A percentile compares a stretch with the other conserved stretches of the same genome.
Conservation (phyloP, 768 basidiomycete genomes). For the Cystobasidium ongulense region DNA sequence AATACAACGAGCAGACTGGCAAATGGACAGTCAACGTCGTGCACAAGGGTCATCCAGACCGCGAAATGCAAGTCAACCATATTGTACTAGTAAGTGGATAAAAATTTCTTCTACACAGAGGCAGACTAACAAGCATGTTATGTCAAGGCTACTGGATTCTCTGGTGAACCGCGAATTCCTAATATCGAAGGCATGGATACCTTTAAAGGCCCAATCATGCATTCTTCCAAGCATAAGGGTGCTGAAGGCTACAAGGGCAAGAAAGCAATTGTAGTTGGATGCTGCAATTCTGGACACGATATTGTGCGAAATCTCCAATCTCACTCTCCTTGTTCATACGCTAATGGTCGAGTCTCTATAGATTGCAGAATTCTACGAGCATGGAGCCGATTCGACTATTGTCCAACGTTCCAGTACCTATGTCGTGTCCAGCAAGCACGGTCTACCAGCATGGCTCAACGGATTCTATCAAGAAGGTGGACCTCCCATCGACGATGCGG, state of each 20-base stretch:
- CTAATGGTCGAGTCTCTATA: neutral
- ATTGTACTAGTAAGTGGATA: slow-evolving; percentile 11
- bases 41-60: slow-evolving; percentile 27
- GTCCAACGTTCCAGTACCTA: slow-evolving; percentile 57
- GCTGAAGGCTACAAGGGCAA: slow-evolving; percentile 58
- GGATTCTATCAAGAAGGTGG: slow-evolving; percentile 51
- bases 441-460: slow-evolving; percentile 34
- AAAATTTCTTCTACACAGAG: neutral
- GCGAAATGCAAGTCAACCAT: slow-evolving; percentile 36
- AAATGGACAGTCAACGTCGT: slow-evolving; percentile 34
- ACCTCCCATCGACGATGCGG: slow-evolving; percentile 53
- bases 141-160: slow-evolving; percentile 39
- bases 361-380: slow-evolving; percentile 41
- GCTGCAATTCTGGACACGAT: slow-evolving; percentile 58
- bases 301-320: slow-evolving; percentile 51
- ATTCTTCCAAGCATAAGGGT: slow-evolving; percentile 54
- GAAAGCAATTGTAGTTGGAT: slow-evolving; percentile 63
- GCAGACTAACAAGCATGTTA: neutral
- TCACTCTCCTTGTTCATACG: neutral
- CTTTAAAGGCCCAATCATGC: slow-evolving; percentile 59
- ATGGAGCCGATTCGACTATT: slow-evolving; percentile 50
- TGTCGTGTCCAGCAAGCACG: slow-evolving; percentile 43
- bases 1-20: slow-evolving; percentile 36
- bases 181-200: slow-evolving; percentile 47
- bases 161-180: slow-evolving; percentile 39